These are phyloP conservation scores for Thelonectria discophora DNA, from an alignment of 2,329 filamentous ascomycete species.

Conservation along the genomic window DNA sequence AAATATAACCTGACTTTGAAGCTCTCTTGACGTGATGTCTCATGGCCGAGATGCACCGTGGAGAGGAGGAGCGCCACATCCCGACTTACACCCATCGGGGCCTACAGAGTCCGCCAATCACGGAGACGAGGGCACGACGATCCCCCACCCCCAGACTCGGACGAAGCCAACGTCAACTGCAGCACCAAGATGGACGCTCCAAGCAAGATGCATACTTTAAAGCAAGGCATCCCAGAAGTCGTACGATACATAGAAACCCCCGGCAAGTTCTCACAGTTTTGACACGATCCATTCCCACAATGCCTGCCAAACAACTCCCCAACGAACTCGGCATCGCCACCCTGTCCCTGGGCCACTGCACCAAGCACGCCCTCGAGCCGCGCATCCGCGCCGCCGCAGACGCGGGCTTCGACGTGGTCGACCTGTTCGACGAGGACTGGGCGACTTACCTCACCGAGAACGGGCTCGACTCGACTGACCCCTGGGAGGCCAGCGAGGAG, in stretches of 20 bases:
- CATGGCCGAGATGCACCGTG: neutral
- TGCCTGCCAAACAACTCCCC: slow-evolving; percentile 16
- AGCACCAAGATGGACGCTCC: neutral
- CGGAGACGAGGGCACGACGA: neutral
- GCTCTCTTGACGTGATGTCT: neutral
- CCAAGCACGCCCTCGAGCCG: slow-evolving; percentile 20
- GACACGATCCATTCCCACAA: slow-evolving; percentile 2
- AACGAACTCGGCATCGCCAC: slow-evolving; percentile 28
- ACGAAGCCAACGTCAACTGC: neutral
- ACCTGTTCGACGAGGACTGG: slow-evolving; percentile 32
- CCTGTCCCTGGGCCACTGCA: slow-evolving; percentile 24
- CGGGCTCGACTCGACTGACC: slow-evolving; percentile 25
- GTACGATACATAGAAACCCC: slow-evolving; percentile 2
- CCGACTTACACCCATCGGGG: slow-evolving; percentile 13
- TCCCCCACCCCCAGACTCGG: neutral
- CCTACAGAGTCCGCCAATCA: slow-evolving; percentile 27
- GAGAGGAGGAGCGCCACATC: slow-evolving; percentile 11
- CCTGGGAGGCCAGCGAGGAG: slow-evolving; percentile 26
- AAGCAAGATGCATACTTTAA: neutral
- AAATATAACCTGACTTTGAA: slow-evolving; percentile 10
- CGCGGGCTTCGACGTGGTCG: slow-evolving; percentile 24
- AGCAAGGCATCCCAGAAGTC: neutral
- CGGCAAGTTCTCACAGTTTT: neutral
- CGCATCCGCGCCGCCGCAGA: slow-evolving; percentile 22
- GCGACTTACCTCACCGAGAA: slow-evolving; percentile 25